Conservation (phyloP, 108 stramenopile genomes). For the Skeletonema costatum region DNA sequence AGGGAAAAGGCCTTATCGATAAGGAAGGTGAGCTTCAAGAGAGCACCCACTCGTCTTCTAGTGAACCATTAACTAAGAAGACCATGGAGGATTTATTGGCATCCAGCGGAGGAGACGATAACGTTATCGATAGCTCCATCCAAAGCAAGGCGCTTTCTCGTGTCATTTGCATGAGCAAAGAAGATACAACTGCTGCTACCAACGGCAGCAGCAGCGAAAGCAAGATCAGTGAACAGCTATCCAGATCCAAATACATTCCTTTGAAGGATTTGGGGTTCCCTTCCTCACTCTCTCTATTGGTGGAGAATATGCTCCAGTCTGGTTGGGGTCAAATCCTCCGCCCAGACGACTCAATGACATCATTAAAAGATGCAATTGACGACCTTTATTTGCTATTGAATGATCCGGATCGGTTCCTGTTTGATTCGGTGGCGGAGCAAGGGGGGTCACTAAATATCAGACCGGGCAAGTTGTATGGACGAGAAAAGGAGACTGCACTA, state of each 20-base stretch:
- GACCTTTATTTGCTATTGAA: slow-evolving; percentile 11
- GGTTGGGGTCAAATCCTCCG: not conserved
- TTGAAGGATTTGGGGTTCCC: slow-evolving; percentile 9
- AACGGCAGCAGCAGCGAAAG: too few relatives aligned
- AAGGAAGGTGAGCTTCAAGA: too few relatives aligned
- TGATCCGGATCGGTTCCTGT: slow-evolving; percentile 9
- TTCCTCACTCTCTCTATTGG: not conserved
- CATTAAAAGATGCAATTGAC: not conserved
- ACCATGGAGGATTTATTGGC: too few relatives aligned
- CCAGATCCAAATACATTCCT: not conserved
- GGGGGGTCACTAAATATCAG: not conserved
- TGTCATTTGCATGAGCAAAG: too few relatives aligned
- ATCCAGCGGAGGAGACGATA: not conserved
- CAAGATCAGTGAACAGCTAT: not conserved
- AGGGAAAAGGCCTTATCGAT: too few relatives aligned
- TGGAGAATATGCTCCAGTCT: slow-evolving; percentile 8
- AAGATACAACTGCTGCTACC: too few relatives aligned
- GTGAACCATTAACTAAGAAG: too few relatives aligned
- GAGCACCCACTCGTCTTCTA: too few relatives aligned
- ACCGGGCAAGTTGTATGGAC: slow-evolving; percentile 9
- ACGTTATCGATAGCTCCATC: not conserved
- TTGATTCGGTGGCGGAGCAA: not conserved
- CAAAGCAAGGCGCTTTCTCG: not conserved
- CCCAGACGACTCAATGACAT: not conserved
- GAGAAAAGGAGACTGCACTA: not conserved